Conservation (phyloP, 306 rosid species). For the Bauhinia variegata region DNA sequence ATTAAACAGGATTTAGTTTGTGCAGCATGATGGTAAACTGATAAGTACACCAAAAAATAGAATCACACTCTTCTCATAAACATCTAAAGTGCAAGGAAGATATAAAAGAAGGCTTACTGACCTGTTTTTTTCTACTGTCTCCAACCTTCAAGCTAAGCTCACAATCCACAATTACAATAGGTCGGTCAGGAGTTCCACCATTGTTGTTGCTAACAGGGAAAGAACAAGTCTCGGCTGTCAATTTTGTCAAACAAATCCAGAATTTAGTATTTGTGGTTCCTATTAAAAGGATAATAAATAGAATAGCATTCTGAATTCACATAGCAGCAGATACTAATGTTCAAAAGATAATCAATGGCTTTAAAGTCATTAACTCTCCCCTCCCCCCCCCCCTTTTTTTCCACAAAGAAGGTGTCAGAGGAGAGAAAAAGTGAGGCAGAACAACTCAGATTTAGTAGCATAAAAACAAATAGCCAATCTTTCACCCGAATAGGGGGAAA, state of each 20-base stretch:
- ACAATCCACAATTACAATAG: slow-evolving; percentile 1
- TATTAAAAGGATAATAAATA: neutral
- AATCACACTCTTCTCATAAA: no score
- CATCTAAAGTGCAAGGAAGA: neutral
- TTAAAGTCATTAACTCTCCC: neutral
- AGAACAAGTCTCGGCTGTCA: slow-evolving; percentile 7
- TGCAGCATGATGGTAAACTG: no score
- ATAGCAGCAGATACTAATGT: neutral
- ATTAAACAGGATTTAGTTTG: no score
- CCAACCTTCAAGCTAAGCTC: slow-evolving; percentile 6
- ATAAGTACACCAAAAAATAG: no score
- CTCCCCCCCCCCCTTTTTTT: neutral
- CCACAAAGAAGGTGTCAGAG: neutral
- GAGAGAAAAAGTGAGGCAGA: neutral
- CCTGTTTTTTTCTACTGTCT: slow-evolving; percentile 17
- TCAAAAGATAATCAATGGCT: neutral
- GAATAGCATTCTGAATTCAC: neutral
- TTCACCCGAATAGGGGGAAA: neutral
- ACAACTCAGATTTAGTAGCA: neutral
- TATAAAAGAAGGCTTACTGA: slow-evolving; percentile 10
- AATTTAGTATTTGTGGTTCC: neutral
- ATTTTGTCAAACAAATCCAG: neutral
- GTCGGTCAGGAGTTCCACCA: neutral
- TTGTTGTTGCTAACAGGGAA: neutral
- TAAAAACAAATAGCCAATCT: neutral